Percentiles rank a stretch among this genome's conserved stretches.
These are phyloP conservation scores for Pterulicium gracile DNA, from an alignment of 1,284 basidiomycete genomes.

Conservation along the genomic window DNA sequence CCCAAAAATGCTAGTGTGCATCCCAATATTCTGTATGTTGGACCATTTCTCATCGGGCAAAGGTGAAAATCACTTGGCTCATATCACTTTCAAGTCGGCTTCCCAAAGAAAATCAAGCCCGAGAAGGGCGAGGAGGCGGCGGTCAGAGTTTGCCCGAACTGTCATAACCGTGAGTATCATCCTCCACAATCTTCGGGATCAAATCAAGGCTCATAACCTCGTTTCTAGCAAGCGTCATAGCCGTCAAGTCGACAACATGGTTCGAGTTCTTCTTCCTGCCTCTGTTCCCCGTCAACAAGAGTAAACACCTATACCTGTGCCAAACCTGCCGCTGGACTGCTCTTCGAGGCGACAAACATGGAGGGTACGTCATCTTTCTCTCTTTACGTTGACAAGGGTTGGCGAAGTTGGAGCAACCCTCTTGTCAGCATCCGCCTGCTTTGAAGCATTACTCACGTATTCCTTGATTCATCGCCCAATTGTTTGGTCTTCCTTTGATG, in stretches of 20 bases:
- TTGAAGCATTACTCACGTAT: too few species aligned
- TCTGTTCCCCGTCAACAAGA: constrained; percentile 29
- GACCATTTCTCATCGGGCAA: neutral
- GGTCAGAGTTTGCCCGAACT: neutral
- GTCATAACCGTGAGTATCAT: neutral
- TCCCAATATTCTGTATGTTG: constrained; percentile 26
- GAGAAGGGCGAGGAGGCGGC: neutral
- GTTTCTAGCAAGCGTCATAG: constrained; percentile 15
- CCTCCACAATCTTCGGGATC: neutral
- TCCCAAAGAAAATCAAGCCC: constrained; percentile 1
- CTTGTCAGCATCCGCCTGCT: too few species aligned
- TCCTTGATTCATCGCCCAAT: neutral
- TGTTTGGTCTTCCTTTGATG: neutral
- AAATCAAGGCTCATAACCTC: neutral
- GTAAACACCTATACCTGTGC: constrained; percentile 30
- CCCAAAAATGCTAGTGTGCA: constrained; percentile 16
- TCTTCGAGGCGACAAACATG: neutral
- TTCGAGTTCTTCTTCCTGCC: constrained; percentile 38
- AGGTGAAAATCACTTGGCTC: neutral
- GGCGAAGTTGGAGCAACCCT: too few species aligned
- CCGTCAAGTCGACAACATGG: constrained; percentile 31
- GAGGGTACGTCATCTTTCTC: neutral
- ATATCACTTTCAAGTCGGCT: constrained; percentile 1
- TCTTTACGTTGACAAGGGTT: neutral
- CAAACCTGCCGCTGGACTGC: constrained; percentile 25